These are phyloP conservation scores for Pseudogymnoascus sp. DNA, from an alignment of 2,329 filamentous ascomycete genomes.

Conservation along the genomic window DNA sequence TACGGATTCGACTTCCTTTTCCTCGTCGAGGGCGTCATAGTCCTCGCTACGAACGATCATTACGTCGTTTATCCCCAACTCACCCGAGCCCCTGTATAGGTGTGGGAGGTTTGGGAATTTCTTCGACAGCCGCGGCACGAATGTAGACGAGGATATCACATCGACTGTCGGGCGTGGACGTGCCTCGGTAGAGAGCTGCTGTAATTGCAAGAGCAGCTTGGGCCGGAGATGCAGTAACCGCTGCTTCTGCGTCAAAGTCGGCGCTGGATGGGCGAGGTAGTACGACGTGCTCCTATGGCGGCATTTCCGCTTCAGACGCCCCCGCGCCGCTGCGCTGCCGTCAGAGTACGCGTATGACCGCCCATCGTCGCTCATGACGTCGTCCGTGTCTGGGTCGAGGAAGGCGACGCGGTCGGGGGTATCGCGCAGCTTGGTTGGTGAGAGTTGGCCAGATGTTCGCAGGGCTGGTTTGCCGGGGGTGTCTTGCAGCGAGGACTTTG, in stretches of 20 bases:
- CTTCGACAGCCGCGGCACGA: conserved; percentile 51
- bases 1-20: conserved; percentile 36
- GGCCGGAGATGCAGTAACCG: conserved; percentile 55
- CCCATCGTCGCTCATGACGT: background rate
- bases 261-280: conserved; percentile 60
- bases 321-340: conserved; percentile 37
- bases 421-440: conserved; percentile 27
- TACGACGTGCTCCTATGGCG: conserved; percentile 54
- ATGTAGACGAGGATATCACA: conserved; percentile 62
- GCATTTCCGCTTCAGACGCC: conserved; percentile 37
- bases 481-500: conserved; percentile 15
- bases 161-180: conserved; percentile 64
- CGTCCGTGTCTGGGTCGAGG: background rate
- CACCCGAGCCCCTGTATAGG: conserved; percentile 55
- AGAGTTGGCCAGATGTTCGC: background rate
- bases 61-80: conserved; percentile 61
- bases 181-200: conserved; percentile 52
- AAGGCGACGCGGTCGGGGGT: background rate
- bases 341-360: conserved; percentile 27
- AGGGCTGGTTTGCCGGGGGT: background rate
- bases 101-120: conserved; percentile 56
- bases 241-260: conserved; percentile 52
- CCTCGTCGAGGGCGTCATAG: conserved; percentile 56
- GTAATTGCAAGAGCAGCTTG: conserved; percentile 63
- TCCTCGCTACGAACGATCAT: conserved; percentile 65